Base-by-base conservation (phyloP, 108 stramenopile genomes). In the Mediolabrus comicus region DNA sequence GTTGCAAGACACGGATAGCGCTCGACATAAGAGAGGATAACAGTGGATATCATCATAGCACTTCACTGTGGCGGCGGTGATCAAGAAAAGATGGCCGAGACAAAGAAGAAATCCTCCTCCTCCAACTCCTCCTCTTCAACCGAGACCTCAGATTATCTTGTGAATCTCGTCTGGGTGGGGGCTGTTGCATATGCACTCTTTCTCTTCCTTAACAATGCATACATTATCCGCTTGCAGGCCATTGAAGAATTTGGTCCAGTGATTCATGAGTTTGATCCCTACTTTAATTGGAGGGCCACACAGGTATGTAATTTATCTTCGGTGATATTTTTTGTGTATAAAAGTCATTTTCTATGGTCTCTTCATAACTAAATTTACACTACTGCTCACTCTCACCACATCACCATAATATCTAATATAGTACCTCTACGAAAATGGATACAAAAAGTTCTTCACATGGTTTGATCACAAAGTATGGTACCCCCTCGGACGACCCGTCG, bases 181-280 rank as follows among this genome's bases (percentile, higher is more conserved):
- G 74, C 71, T 17, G 63, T 73, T 32, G 46, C 66, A 27, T 91
- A 91, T 69, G 76, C 57, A 9, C 52, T 78, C 0, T 60, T 32
- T 11, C 65, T 75, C 56, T 74, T 93, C 73, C 34, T 89, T 29
- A 38, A 67, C 11, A 65, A 84, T 22, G 90, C 97, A 1, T 98
- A 91, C 67, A 36, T 57, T 8, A 96, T 98, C 74, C 95, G 97
- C 17, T 38, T 96, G 75, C 82, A 82, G 67, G 94, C 95, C 57
- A 95, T 98, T 63, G 56, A 90, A 8, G 91, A 92, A 26, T 99
- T 84, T 73, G 99, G 98, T 60, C 84, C 81, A 11, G 98, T 99
- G 41, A 99, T 99, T 84, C 99, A 99, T 69, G 99, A 99, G 72
- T 98, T 98, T 71, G 95, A 96, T 72, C 95, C 95, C 8, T 94